Evolutionary conservation across 768 basidiomycete species (phyloP), one percentile per base, ranked within the genome.

Genomic region (Paxillus involutus): DNA sequence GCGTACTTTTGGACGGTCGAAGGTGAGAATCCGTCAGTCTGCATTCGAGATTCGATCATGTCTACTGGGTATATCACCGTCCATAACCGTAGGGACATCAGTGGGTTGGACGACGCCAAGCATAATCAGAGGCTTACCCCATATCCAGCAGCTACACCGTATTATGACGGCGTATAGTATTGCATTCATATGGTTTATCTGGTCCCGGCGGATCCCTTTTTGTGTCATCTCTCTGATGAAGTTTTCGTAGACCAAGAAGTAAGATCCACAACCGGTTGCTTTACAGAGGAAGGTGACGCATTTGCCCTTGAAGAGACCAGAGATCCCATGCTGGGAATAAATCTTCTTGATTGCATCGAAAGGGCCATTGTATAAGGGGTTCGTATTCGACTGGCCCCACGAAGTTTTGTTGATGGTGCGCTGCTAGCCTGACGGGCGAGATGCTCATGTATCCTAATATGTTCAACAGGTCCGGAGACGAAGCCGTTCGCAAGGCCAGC

Each of bases 41-140:
- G 96, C 80, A 98, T 89, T 49, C 94, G 84, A 26, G 92, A 93
- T 68, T 98, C 98, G 65, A 98, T 85, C 82, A 97, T 91, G 71
- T 97, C 94, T 70, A 95, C 88, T 14, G 94, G 94, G 76, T 96
- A 96, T 75, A 94, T 94, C 10, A 92, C 76, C n/a, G 83, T 86
- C 91, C 91, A 94, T 29, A 94, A 77, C 90, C 92, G 53, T 33
- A 37, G 58, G 30, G 45, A 43, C 44, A 58, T 8, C 14, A 19
- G 40, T 66, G 21, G 59, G 51, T 53, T 12, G 21, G 21, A 21
- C 21, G 21, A 21, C 21, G 21, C 21, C 21, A 21, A 21, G 1
- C 21, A 21, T 21, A 21, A 3, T 21, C 21, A 21, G 3, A 54
- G 11, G 74, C 88, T 63, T 68, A 93, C 91, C 52, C 88, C 91